These are phyloP conservation scores for Calonectria henricotiae DNA, from an alignment of 2,329 filamentous ascomycete species.

Conservation along the genomic window DNA sequence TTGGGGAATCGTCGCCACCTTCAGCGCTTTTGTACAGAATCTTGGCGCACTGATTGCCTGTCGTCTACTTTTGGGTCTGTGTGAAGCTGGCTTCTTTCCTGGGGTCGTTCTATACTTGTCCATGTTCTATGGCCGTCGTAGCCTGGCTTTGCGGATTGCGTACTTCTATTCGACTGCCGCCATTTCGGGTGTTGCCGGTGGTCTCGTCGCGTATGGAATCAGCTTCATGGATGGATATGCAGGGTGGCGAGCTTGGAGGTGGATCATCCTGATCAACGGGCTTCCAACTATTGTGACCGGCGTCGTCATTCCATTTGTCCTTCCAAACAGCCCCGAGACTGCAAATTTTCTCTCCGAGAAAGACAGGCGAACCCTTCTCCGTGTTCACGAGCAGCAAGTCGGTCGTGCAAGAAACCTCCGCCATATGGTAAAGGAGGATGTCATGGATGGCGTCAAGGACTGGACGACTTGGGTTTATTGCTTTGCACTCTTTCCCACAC, in stretches of 20 bases:
- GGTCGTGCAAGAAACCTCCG: conserved; percentile 46
- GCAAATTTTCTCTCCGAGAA: conserved; percentile 58
- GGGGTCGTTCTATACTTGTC: conserved; percentile 71
- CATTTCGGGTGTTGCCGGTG: conserved; percentile 76
- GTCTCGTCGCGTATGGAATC: conserved; percentile 77
- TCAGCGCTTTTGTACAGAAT: conserved; percentile 63
- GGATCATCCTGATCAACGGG: conserved; percentile 76
- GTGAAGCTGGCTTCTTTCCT: conserved; percentile 68
- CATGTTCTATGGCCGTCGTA: conserved; percentile 75
- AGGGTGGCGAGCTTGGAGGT: conserved; percentile 76
- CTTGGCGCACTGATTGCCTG: conserved; percentile 66
- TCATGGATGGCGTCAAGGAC: conserved; percentile 60
- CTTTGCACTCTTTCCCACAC: conserved; percentile 73
- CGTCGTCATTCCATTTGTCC: conserved; percentile 68
- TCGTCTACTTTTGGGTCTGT: conserved; percentile 57
- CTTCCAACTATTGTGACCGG: conserved; percentile 66
- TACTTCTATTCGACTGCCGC: conserved; percentile 76
- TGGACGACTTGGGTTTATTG: conserved; percentile 77
- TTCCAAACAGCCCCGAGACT: conserved; percentile 74
- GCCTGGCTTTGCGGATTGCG: conserved; percentile 74
- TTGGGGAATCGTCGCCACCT: conserved; percentile 64
- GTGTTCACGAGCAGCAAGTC: conserved; percentile 67
- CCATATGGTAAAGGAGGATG: conserved; percentile 52
- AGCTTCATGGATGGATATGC: conserved; percentile 74
- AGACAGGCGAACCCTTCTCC: conserved; percentile 66